These are phyloP conservation scores for Cyclotella atomus DNA, from an alignment of 108 stramenopile genomes.

Conservation along the genomic window DNA sequence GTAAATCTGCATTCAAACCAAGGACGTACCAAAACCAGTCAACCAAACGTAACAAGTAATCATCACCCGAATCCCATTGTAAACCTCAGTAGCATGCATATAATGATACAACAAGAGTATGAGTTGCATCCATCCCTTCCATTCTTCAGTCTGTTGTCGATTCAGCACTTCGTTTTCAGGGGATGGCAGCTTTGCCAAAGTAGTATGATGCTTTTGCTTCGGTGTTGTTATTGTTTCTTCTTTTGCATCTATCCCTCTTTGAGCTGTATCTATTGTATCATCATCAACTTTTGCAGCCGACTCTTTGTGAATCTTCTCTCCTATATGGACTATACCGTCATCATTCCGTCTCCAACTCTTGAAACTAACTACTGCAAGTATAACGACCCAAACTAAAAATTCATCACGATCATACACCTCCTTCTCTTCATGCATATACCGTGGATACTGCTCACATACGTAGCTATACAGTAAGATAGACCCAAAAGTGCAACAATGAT, in stretches of 20 bases:
- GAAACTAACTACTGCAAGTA: conserved; percentile 57
- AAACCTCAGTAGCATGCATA: conserved; percentile 94
- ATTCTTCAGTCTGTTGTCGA: conserved; percentile 98
- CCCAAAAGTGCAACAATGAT: conserved; percentile 72
- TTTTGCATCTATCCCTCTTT: neutral
- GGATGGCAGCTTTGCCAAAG: conserved; percentile 48
- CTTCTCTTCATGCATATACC: conserved; percentile 78
- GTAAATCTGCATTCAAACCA: too few species aligned
- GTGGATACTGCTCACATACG: conserved; percentile 87
- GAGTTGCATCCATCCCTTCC: conserved; percentile 99
- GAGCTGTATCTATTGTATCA: neutral
- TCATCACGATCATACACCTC: conserved; percentile 77
- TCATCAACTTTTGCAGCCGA: neutral
- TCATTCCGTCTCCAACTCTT: conserved; percentile 59
- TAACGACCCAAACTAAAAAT: conserved; percentile 77
- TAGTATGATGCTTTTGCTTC: conserved; percentile 1
- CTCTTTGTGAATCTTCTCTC: neutral
- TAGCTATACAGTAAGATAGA: conserved; percentile 82
- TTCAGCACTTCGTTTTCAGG: conserved; percentile 85
- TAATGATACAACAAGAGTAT: conserved; percentile 98
- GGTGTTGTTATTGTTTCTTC: neutral
- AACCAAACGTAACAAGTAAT: conserved; percentile 99
- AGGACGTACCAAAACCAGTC: conserved; percentile 91
- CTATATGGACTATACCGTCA: neutral
- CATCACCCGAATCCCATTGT: conserved; percentile 96